Conservation (phyloP, 1,284 basidiomycete genomes). For the Naganishia albida region DNA sequence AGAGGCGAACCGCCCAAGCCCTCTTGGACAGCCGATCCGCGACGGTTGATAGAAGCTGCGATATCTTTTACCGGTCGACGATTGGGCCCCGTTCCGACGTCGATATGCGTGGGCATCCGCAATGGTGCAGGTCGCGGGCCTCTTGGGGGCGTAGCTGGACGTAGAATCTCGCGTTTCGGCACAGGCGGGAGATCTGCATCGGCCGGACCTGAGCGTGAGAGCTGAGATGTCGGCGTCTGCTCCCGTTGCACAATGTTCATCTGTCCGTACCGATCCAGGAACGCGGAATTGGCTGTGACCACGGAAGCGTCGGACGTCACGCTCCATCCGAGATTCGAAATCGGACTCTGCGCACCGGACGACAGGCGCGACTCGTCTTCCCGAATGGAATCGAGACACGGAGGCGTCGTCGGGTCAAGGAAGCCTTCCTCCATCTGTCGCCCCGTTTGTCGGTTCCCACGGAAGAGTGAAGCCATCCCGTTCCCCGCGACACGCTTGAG, state of each 20-base stretch:
- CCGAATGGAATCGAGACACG: constrained; percentile 43
- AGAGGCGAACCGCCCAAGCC: not conserved
- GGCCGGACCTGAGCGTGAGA: not conserved
- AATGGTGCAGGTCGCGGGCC: constrained; percentile 22
- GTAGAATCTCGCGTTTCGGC: constrained; percentile 5
- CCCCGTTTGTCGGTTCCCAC: not conserved
- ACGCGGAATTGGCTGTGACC: constrained; percentile 16
- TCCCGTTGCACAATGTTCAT: constrained; percentile 29
- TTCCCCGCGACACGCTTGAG: constrained; percentile 42
- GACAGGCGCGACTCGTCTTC: constrained; percentile 13
- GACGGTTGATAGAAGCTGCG: constrained; percentile 29
- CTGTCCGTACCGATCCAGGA: constrained; percentile 9
- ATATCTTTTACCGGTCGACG: constrained; percentile 28
- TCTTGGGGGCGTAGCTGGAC: constrained; percentile 20
- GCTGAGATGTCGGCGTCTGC: not conserved
- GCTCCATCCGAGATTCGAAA: constrained; percentile 17
- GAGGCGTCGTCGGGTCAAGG: constrained; percentile 46
- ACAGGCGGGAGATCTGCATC: constrained; percentile 6
- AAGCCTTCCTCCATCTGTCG: constrained; percentile 36
- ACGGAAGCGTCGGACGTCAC: constrained; percentile 23
- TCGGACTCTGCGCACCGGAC: not conserved
- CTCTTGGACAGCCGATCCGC: constrained; percentile 1
- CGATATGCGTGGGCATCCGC: constrained; percentile 18
- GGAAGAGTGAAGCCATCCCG: constrained; percentile 8
- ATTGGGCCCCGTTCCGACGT: constrained; percentile 7